These are phyloP conservation scores for Leccinum variicolor DNA, from an alignment of 768 basidiomycete species.

Conservation along the genomic window DNA sequence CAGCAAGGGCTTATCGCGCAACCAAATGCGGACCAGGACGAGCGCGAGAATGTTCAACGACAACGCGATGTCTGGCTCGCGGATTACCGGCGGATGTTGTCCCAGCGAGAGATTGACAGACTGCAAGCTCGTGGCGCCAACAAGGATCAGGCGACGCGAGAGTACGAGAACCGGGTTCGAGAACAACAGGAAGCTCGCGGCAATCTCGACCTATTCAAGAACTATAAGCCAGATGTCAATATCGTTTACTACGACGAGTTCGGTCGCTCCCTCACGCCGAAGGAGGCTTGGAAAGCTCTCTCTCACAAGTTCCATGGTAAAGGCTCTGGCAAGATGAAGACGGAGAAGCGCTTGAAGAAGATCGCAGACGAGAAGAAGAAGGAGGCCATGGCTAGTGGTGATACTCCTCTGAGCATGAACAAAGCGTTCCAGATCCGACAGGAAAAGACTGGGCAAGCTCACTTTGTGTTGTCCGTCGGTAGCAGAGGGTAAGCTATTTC, in stretches of 20 bases:
- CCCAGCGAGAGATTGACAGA: constrained; percentile 78
- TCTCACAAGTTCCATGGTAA: constrained; percentile 99
- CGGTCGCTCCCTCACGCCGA: constrained; percentile 80
- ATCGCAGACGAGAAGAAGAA: constrained; percentile 98
- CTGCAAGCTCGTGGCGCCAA: constrained; percentile 72
- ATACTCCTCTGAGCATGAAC: constrained; percentile 95
- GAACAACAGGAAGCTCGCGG: constrained; percentile 90
- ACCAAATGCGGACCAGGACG: constrained; percentile 56
- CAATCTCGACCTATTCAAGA: constrained; percentile 77
- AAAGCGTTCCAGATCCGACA: constrained; percentile 91
- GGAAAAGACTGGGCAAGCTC: constrained; percentile 92
- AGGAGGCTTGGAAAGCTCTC: constrained; percentile 98
- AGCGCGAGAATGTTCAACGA: constrained; percentile 79
- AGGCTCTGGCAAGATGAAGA: constrained; percentile 95
- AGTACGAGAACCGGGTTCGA: constrained; percentile 89
- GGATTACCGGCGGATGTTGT: constrained; percentile 70
- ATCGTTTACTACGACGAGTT: constrained; percentile 97
- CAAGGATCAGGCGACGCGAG: constrained; percentile 91
- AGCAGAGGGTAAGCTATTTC: constrained; percentile 71
- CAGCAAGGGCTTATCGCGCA: constrained; percentile 86
- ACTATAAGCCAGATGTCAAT: constrained; percentile 96
- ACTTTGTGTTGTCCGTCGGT: constrained; percentile 93
- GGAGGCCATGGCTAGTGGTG: constrained; percentile 89
- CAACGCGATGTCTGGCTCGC: constrained; percentile 90
- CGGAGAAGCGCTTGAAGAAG: constrained; percentile 93